Percentiles rank a stretch among this genome's conserved stretches.
Evolutionary conservation across 768 basidiomycete species (phyloP).

Genomic region (Leucocoprinus leucothites): DNA sequence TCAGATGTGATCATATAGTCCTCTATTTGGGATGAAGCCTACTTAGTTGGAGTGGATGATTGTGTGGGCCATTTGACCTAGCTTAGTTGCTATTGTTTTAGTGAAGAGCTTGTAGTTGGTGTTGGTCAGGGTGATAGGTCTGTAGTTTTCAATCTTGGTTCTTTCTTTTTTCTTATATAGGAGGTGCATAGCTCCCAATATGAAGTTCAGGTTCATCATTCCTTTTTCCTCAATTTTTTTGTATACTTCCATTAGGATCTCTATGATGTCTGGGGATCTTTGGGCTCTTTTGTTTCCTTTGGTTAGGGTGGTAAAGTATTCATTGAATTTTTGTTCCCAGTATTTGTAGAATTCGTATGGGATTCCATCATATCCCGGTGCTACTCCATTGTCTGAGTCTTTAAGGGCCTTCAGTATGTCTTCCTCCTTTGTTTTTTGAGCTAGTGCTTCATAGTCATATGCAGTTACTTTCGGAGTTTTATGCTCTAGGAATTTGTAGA

Average conservation of each 20-base stretch:
- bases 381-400: slow-evolving; percentile 6
- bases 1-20: too few relatives aligned
- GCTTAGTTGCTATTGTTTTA: slow-evolving; percentile 18
- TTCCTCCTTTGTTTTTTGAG: not conserved
- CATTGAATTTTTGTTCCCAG: not conserved
- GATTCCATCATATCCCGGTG: slow-evolving; percentile 20
- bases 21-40: slow-evolving; percentile 12
- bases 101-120: slow-evolving; percentile 31
- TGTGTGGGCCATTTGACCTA: slow-evolving; percentile 10
- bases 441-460: not conserved
- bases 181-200: slow-evolving; percentile 33
- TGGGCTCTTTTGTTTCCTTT: slow-evolving; percentile 6
- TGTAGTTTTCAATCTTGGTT: slow-evolving; percentile 27
- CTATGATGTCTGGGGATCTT: slow-evolving; percentile 9
- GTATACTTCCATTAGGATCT: slow-evolving; percentile 10
- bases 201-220: slow-evolving; percentile 17
- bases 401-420: not conserved
- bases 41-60: slow-evolving; percentile 32
- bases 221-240: slow-evolving; percentile 29
- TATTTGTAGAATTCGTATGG: slow-evolving; percentile 25
- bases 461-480: not conserved
- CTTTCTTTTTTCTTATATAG: slow-evolving; percentile 39
- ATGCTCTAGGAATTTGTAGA: not conserved
- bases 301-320: not conserved
- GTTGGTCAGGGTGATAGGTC: slow-evolving; percentile 32